Conservation (phyloP, 352 stramenopile species). For the Thalassiosira ordinaria region DNA sequence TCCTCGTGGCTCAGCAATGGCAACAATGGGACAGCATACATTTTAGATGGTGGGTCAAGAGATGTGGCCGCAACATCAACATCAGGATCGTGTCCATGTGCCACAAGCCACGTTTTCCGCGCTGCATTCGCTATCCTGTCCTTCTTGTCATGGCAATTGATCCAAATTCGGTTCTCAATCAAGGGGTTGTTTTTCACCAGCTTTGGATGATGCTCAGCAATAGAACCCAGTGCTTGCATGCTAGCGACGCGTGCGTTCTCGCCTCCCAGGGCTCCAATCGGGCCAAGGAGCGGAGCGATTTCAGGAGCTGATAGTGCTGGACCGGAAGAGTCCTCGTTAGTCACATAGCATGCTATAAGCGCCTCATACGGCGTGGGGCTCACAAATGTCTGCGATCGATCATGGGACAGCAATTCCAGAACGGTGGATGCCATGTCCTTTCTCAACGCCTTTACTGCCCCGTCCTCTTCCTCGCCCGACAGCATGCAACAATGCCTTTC, state of each 20-base stretch:
- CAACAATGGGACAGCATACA: slow-evolving; percentile 82
- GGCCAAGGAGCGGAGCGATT: slow-evolving; percentile 76
- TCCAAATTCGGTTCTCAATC: slow-evolving; percentile 84
- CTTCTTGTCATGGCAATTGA: slow-evolving; percentile 80
- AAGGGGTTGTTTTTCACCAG: slow-evolving; percentile 82
- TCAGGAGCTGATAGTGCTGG: slow-evolving; percentile 66
- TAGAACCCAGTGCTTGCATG: slow-evolving; percentile 76
- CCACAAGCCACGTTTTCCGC: slow-evolving; percentile 68
- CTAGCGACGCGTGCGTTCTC: slow-evolving; percentile 73
- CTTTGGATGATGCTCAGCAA: slow-evolving; percentile 68
- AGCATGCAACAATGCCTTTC: slow-evolving; percentile 74
- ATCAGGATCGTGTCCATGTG: slow-evolving; percentile 48
- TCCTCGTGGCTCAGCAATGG: slow-evolving; percentile 75
- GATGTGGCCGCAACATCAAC: slow-evolving; percentile 30
- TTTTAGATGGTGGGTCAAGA: slow-evolving; percentile 67
- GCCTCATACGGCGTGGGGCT: slow-evolving; percentile 80
- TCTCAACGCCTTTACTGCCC: slow-evolving; percentile 55
- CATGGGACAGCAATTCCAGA: slow-evolving; percentile 82
- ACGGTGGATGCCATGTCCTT: slow-evolving; percentile 78
- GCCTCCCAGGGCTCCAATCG: slow-evolving; percentile 76
- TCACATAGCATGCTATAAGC: slow-evolving; percentile 75
- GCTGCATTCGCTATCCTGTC: slow-evolving; percentile 67
- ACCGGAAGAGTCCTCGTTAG: slow-evolving; percentile 36
- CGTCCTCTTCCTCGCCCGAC: slow-evolving; percentile 59
- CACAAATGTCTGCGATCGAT: slow-evolving; percentile 80